Evolutionary conservation across 352 stramenopile species (phyloP), one percentile per base, ranked within the genome.

Genomic region (Aphanomyces stellatus): DNA sequence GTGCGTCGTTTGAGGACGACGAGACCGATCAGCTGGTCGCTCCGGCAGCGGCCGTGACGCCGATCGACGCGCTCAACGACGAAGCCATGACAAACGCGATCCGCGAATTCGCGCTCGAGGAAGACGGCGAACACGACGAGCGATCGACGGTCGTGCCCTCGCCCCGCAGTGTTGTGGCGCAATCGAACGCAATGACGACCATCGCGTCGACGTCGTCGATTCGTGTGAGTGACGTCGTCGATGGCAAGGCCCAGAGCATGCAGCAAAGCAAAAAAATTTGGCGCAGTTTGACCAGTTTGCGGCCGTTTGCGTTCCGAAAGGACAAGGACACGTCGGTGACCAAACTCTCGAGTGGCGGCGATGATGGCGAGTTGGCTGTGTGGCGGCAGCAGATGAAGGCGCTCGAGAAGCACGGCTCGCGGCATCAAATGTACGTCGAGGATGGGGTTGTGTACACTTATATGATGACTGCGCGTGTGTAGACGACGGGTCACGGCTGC

Each of bases 381-480:
- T 88, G 79, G 79, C 69, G 80, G 41, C 60, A 60, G 13, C 70
- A 62, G 25, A 55, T 88, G 10, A 63, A 69, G 19, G 53, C 72
- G 37, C 67, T 79, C 33, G 60, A 73, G 48, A 65, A 53, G 22
- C 37, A 46, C 11, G 72, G 72, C 2, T 67, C 60, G 37, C 60
- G 60, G 15, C 28, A 27, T 24, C 60, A 67, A 59, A 67, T 67
- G 60, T 67, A 59, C 11, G 46, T 43, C 17, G 7, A 27, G 4
- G 11, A 56, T 8, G 42, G 30, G 11, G 7, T 24, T 24, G 30
- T 17, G n/a, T n/a, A n/a, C n/a, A n/a, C n/a, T n/a, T n/a, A n/a
- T n/a, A n/a, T n/a, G 8, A 22, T 48, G 28, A 34, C 10, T 22
- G 11, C 3, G 3, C 3, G 42, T 56, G 15, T 22, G 24, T 59